Evolutionary conservation across 2,329 filamentous ascomycete genomes (phyloP), one percentile per base, ranked within the genome.

Genomic region (Tolypocladium tropicale): DNA sequence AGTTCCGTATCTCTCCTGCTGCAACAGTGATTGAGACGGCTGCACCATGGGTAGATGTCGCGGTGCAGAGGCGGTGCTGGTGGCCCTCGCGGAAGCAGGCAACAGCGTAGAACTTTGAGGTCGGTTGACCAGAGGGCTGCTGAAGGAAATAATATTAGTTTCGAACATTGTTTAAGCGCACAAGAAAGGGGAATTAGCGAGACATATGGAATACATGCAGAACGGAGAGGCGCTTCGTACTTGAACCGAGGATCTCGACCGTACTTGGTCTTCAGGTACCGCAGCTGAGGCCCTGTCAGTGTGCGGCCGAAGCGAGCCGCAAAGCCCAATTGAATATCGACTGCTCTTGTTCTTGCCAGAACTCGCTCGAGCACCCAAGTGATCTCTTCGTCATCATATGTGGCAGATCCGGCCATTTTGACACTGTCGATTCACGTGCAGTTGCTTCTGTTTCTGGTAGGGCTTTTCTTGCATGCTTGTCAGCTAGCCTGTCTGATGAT

Each of bases 221-320:
- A 30, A 30, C n/a, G 34, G 52, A 46, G 46, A 14, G 14, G 12
- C 32, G 4, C 32, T 16, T 63, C 71, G 56, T 65, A 74, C 73
- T 68, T 68, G 55, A 68, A 74, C 7, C 67, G 64, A 0, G 72
- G 70, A 39, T 74, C 71, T 39, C 65, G 68, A 0, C 73, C 72
- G 48, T 75, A 75, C 57, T 74, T 73, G 58, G 69, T 70, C 58
- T 70, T 72, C 10, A 74, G 58, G 54, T 75, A 75, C 11, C 70
- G 67, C 11, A 75, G 63, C 58, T 74, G 70, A 50, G 68, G 72
- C 1, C 64, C 58, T 2, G 66, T 67, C 52, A 73, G 60, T 0
- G 46, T 14, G 23, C 67, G 68, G 33, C 59, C 60, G 53, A 72
- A 74, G 6, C 53, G 55, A 9, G 58, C 49, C 14, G 61, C 46